Base-by-base conservation (phyloP, 768 basidiomycete species). In the Cyathus striatus region DNA sequence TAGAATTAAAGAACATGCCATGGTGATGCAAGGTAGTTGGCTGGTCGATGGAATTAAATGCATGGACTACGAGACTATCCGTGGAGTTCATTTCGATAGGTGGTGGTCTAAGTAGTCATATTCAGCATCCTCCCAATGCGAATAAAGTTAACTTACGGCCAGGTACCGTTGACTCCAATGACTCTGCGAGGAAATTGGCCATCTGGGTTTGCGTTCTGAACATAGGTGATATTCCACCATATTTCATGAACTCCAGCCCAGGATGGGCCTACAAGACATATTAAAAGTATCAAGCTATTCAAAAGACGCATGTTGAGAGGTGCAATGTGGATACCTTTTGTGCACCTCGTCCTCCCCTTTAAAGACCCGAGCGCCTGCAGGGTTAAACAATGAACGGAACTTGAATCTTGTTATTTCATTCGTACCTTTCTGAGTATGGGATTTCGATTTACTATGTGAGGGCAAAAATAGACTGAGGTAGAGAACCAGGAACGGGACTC, bases 1-100 rank as follows among this genome's bases (percentile, higher is more conserved):
- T n/a, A 9, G 36, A 37, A 37, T 37, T 37, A 18, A 37, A 37
- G 17, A 9, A 37, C 36, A 37, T 37, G 9, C 36, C 36, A 18
- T 37, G 36, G 17, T 37, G 36, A 18, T 37, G 36, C 9, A 37
- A 18, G 18, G 36, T 37, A 18, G 36, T 18, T 37, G 36, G 36
- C 20, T 37, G 36, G 36, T 18, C 17, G 18, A 37, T 21, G 10
- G 36, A 37, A 37, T 37, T 37, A 10, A 9, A 13, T 12, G 20
- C 20, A 37, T 37, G 36, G 17, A 37, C 36, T n/a, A 37, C 36
- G 13, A 37, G 36, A 10, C n/a, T 10, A 21, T 37, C 36, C 14
- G 14, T 37, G 12, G 36, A n/a, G 12, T 21, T 37, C 20, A n/a
- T 37, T 13, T 37, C 36, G 17, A 37, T 21, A 9, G 36, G 36